Conservation (phyloP, 2,329 filamentous ascomycete genomes). For the Pseudocercospora fijiensis region DNA sequence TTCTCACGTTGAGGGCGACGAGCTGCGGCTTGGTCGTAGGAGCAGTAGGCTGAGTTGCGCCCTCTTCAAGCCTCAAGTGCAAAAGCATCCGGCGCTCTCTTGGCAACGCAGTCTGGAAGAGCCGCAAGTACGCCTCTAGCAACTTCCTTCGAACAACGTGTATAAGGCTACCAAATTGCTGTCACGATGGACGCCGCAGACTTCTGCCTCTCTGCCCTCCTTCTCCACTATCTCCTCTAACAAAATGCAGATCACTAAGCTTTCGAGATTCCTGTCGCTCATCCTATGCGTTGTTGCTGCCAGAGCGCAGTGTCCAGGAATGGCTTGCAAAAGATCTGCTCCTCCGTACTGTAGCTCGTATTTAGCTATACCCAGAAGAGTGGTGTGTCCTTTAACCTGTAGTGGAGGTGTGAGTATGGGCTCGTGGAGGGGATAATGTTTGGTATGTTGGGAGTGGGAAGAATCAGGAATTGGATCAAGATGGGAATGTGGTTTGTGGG, state of each 20-base stretch:
- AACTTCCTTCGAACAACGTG: background rate
- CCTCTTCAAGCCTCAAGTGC: background rate
- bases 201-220: background rate
- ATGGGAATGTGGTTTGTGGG: background rate
- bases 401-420: background rate
- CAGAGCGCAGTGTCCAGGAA: background rate
- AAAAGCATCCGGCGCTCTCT: background rate
- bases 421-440: background rate
- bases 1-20: background rate
- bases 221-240: background rate
- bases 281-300: background rate
- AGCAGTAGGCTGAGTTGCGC: background rate
- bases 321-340: background rate
- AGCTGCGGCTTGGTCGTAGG: background rate
- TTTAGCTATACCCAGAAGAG: background rate
- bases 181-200: background rate
- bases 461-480: background rate
- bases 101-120: background rate
- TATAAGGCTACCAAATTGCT: background rate
- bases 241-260: background rate
- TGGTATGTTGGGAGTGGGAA: background rate
- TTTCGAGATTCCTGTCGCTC: background rate
- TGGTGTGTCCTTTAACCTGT: background rate
- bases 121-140: background rate
- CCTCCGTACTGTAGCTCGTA: conserved; percentile 1